Evolutionary conservation across 2,329 filamentous ascomycete species (phyloP).

Genomic region (Zarea fungicola): DNA sequence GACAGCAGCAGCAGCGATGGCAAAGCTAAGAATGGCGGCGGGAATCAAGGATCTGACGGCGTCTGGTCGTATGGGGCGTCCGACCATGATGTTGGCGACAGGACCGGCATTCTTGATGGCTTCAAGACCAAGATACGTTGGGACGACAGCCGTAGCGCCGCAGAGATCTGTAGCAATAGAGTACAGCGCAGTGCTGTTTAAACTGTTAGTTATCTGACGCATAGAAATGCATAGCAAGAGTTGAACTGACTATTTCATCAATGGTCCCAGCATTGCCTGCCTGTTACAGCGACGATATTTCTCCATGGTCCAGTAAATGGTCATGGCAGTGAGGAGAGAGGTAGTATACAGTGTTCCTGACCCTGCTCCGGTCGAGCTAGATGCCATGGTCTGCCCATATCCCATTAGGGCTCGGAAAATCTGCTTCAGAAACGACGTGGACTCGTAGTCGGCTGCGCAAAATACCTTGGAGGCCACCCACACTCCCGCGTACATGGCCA

Average conservation of each 20-base stretch:
- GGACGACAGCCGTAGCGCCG: background rate
- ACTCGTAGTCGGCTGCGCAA: background rate
- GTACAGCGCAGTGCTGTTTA: background rate
- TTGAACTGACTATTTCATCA: background rate
- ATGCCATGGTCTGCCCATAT: background rate
- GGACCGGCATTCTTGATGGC: background rate
- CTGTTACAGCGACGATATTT: conserved; percentile 3
- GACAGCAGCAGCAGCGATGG: background rate
- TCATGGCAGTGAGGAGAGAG: background rate
- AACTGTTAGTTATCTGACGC: background rate
- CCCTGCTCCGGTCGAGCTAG: background rate
- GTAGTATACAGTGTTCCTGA: background rate
- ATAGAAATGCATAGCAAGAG: background rate
- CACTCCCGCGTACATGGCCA: background rate
- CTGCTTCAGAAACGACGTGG: background rate
- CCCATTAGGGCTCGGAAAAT: background rate
- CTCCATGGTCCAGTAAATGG: conserved; percentile 3
- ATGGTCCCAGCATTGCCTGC: background rate
- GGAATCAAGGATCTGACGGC: background rate
- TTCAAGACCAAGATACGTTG: background rate
- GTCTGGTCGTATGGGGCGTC: background rate
- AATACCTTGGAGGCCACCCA: background rate
- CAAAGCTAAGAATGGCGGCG: background rate
- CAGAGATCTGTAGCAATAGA: background rate
- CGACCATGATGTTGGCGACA: conserved; percentile 2